A percentile compares a stretch with the other conserved stretches of the same genome.
phyloP scores from a whole-genome alignment of 177 flowering plant species.

The Vitis hybrid region DNA sequence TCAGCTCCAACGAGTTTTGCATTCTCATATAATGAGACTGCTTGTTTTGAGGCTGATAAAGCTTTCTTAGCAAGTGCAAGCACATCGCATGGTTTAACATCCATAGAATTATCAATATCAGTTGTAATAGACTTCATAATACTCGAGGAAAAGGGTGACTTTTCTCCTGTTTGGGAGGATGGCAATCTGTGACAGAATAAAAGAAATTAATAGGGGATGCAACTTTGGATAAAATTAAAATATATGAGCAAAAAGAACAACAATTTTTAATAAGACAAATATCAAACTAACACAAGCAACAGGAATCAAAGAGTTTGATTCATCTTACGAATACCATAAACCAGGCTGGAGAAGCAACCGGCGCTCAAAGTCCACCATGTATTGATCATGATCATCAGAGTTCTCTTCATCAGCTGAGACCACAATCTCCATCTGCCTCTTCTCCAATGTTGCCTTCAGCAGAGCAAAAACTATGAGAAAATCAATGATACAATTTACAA shows the following conservation, averaged over 20 bases:
- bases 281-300: neutral
- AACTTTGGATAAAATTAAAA: neutral
- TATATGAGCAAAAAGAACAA: neutral
- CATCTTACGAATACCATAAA: constrained; percentile 65
- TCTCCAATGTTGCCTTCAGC: constrained; percentile 42
- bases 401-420: constrained; percentile 28
- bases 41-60: constrained; percentile 67
- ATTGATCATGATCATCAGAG: constrained; percentile 27
- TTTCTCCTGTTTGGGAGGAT: constrained; percentile 25
- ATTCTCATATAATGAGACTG: constrained; percentile 49
- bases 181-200: constrained; percentile 43
- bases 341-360: constrained; percentile 62
- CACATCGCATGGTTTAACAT: constrained; percentile 38
- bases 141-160: constrained; percentile 17
- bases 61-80: constrained; percentile 75
- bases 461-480: neutral
- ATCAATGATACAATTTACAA: no score
- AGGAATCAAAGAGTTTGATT: constrained; percentile 6
- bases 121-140: constrained; percentile 22
- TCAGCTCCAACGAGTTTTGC: constrained; percentile 26
- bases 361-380: constrained; percentile 40
- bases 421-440: constrained; percentile 28
- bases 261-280: neutral
- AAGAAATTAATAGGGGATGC: neutral
- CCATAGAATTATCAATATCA: constrained; percentile 16